Base-by-base conservation (phyloP, 78 protist species). In the Speleostelium caveatum region DNA sequence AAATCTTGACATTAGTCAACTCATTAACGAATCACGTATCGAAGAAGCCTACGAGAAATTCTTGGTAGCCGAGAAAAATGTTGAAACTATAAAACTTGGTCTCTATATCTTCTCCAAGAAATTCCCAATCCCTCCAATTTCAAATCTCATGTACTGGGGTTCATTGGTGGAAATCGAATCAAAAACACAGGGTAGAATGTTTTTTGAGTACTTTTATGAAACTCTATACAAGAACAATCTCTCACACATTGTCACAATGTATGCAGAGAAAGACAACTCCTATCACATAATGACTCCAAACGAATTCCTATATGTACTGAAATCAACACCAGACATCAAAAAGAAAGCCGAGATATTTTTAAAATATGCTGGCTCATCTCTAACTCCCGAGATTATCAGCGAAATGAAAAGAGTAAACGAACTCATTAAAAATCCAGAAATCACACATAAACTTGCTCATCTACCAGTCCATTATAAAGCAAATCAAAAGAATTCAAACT, bases 91-190 rank as follows among this genome's bases (percentile, higher is more conserved):
- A 6, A 30, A 3, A 53, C 19, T 53, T 1, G 78, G 66, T 51
- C 12, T 72, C 0, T 1, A 7, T 0, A 72, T 72, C 16, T 72
- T 28, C 33, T 26, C 32, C 1, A 53, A 7, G 1, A 33, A 32
- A 17, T 53, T 24, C 30, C 78, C 78, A 51, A 72, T 72, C 33
- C 78, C 78, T 0, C 78, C 78, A 45, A 4, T 72, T 8, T 32
- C 78, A 24, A 72, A 72, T 53, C 51, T 72, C 59, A 28, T 28
- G 41, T 1, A 33, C 22, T 72, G 78, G 78, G 24, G 33, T 22
- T 36, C 65, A 1, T 32, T 72, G 16, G 16, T 33, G 5, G 49
- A 72, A 53, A 12, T n/a, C 1, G 0, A 0, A 19, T 2, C 22
- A 24, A 32, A 33, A 1, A 2, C 53, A 16, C 33, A 65, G 16